A percentile compares a stretch with the other conserved stretches of the same genome.
Conservation (phyloP, 805 yeast species). For the Clavispora phyllophila region DNA sequence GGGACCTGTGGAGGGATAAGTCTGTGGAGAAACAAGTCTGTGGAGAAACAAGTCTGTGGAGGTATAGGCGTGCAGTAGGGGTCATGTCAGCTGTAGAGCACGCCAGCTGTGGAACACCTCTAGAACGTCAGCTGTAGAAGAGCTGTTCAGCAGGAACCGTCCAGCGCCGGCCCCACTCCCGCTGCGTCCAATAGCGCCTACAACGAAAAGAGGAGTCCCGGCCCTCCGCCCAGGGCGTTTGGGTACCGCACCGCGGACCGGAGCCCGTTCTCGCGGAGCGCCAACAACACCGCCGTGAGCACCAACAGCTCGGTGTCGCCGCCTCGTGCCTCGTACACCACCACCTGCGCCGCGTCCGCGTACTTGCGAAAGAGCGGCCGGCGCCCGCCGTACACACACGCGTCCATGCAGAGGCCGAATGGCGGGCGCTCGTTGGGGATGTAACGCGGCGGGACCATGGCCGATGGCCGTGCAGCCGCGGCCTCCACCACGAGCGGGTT, state of each 20-base stretch:
- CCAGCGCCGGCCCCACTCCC: too few relatives aligned
- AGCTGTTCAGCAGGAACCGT: too few relatives aligned
- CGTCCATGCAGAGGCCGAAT: constrained; percentile 32
- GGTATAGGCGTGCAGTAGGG: too few relatives aligned
- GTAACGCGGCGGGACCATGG: constrained; percentile 1
- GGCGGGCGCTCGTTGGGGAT: constrained; percentile 34
- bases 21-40: too few relatives aligned
- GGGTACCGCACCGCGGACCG: constrained; percentile 16
- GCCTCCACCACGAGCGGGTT: constrained; percentile 20
- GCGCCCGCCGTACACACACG: constrained; percentile 18
- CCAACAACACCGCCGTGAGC: constrained; percentile 23
- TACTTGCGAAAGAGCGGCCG: constrained; percentile 28
- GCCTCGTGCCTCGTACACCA: constrained; percentile 28
- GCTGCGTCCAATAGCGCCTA: background rate
- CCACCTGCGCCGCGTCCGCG: constrained; percentile 30
- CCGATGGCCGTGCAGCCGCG: background rate
- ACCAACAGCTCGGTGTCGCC: constrained; percentile 24
- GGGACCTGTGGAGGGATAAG: too few relatives aligned
- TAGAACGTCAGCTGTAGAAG: too few relatives aligned
- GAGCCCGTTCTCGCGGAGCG: constrained; percentile 28
- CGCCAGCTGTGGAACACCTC: too few relatives aligned
- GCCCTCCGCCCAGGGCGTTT: background rate
- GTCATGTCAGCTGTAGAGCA: too few relatives aligned
- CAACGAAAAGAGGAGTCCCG: background rate
- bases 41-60: too few relatives aligned